Percentiles rank a stretch among this genome's conserved stretches.
Conservation (phyloP, 1,284 basidiomycete genomes). For the Coriolopsis trogii region DNA sequence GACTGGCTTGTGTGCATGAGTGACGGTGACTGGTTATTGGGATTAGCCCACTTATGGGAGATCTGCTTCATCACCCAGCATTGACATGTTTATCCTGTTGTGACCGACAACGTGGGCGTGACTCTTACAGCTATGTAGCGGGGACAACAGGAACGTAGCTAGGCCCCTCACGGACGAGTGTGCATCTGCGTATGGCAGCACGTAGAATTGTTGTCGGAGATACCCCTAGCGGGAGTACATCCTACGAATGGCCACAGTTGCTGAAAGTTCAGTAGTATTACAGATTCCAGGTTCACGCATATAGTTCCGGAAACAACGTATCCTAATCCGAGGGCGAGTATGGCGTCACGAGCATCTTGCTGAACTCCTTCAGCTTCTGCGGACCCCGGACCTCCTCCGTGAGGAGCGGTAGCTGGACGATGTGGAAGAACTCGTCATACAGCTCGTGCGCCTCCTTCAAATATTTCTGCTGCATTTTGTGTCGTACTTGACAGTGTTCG, state of each 20-base stretch:
- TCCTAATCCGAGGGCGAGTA: constrained; percentile 38
- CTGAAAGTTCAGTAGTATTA: constrained; percentile 22
- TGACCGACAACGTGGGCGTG: too few relatives aligned
- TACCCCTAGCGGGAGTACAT: too few relatives aligned
- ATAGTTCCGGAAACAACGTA: too few relatives aligned
- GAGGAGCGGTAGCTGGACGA: constrained; percentile 88
- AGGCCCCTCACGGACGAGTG: too few relatives aligned
- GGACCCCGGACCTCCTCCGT: constrained; percentile 97
- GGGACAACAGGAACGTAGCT: not conserved
- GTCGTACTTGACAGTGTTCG: constrained; percentile 92
- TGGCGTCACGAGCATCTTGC: constrained; percentile 81
- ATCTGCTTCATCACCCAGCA: too few relatives aligned
- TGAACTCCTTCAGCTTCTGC: constrained; percentile 90
- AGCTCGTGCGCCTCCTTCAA: constrained; percentile 92
- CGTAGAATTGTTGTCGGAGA: too few relatives aligned
- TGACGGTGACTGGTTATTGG: too few relatives aligned
- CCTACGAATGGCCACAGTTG: too few relatives aligned
- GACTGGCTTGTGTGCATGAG: too few relatives aligned
- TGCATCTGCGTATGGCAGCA: too few relatives aligned
- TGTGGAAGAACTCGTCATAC: constrained; percentile 97
- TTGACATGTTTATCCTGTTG: too few relatives aligned
- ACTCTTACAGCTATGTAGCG: not conserved
- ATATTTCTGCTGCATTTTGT: constrained; percentile 99
- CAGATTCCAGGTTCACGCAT: constrained; percentile 16
- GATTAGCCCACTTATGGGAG: too few relatives aligned